Evolutionary conservation across 345 rosid genomes (phyloP).

Genomic region (Geranium rotundifolium): DNA sequence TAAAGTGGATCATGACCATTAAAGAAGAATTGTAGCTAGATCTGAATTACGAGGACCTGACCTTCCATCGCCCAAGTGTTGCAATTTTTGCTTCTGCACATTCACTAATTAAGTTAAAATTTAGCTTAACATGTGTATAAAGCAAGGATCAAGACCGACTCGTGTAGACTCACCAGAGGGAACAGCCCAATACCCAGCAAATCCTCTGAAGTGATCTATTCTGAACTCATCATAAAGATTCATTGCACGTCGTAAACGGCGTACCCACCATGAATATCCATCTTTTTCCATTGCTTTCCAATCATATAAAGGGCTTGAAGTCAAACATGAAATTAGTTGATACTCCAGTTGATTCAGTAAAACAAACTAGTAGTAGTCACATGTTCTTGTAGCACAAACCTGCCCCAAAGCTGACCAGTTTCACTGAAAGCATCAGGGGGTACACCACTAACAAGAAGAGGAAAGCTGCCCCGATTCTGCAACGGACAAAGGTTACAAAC

Average conservation of each 20-base stretch:
- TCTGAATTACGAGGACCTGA: conserved; percentile 14
- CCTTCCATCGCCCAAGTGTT: conserved; percentile 82
- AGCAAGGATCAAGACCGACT: conserved; percentile 3
- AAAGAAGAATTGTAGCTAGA: conserved; percentile 10
- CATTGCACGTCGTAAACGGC: conserved; percentile 57
- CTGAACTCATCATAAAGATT: conserved; percentile 79
- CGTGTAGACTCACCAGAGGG: conserved; percentile 55
- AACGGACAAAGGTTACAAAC: conserved; percentile 8
- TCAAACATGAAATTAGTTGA: conserved; percentile 11
- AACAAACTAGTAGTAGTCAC: neutral
- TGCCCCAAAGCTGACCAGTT: conserved; percentile 93
- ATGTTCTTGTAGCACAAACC: conserved; percentile 24
- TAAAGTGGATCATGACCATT: conserved; percentile 14
- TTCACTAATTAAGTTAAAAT: conserved; percentile 5
- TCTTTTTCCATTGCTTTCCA: conserved; percentile 92
- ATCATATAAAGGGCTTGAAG: conserved; percentile 75
- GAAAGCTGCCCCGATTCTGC: conserved; percentile 77
- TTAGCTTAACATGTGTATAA: conserved; percentile 5
- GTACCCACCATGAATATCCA: conserved; percentile 84
- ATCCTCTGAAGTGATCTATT: conserved; percentile 95
- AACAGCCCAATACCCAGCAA: conserved; percentile 95
- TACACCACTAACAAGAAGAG: conserved; percentile 79
- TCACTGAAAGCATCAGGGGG: conserved; percentile 96
- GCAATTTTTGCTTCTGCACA: conserved; percentile 82
- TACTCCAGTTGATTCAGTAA: conserved; percentile 6